Evolutionary conservation across 257 asterid species (phyloP).

Genomic region (Solanum verrucosum): DNA sequence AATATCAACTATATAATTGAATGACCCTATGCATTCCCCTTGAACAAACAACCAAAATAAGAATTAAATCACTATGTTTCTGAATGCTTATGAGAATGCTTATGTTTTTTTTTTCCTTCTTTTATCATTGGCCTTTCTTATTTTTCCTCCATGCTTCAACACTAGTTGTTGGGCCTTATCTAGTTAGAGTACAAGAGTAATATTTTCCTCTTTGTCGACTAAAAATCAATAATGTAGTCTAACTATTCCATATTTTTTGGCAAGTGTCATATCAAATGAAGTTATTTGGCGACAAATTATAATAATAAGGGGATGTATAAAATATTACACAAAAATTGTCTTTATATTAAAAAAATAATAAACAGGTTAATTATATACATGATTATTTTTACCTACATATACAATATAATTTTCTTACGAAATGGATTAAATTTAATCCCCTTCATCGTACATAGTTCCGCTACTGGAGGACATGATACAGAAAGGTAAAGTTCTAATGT

Average conservation of each 20-base stretch:
- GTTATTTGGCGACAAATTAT: not conserved
- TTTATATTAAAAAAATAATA: too few species aligned
- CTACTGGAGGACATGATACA: not conserved
- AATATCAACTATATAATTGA: not conserved
- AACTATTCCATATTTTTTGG: not conserved
- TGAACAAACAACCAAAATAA: not conserved
- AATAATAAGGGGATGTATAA: not conserved
- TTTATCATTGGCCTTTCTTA: not conserved
- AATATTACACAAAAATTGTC: not conserved
- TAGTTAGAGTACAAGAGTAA: not conserved
- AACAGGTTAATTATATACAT: too few species aligned
- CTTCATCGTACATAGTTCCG: not conserved
- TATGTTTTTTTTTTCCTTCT: not conserved
- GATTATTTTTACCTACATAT: too few species aligned
- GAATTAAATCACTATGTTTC: not conserved
- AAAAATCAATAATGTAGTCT: not conserved
- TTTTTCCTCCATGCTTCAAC: not conserved
- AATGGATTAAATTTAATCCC: too few species aligned
- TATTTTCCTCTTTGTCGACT: not conserved
- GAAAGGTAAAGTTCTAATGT: too few species aligned
- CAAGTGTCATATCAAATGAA: too few species aligned
- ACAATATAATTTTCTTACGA: not conserved
- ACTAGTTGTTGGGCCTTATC: not conserved
- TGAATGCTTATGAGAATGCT: not conserved
- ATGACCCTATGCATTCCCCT: not conserved